A percentile compares a stretch with the other conserved stretches of the same genome.
Conservation (phyloP, 202 grass and related monocot genomes). For the Dendrocalamus latiflorus region DNA sequence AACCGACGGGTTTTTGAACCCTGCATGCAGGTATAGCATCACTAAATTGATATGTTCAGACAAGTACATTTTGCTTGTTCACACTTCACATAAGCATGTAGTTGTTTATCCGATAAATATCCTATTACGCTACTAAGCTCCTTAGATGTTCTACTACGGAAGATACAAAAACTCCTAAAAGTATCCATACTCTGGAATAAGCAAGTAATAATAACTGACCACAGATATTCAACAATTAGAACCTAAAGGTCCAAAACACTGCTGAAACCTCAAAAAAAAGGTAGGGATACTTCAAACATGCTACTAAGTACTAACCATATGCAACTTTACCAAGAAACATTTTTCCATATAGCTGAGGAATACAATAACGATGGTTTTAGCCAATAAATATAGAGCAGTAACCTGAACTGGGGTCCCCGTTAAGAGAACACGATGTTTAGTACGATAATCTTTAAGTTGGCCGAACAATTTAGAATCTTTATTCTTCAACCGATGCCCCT, state of each 20-base stretch:
- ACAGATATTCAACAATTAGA: not conserved
- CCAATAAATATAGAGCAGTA: conserved; percentile 28
- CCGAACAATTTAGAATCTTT: conserved; percentile 97
- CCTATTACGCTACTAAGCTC: not conserved
- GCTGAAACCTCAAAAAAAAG: conserved; percentile 5
- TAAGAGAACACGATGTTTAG: conserved; percentile 91
- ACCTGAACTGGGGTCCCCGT: conserved; percentile 98
- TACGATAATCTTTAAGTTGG: conserved; percentile 88
- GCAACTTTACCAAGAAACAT: not conserved
- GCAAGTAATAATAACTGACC: not conserved
- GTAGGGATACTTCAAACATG: not conserved
- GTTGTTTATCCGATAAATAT: conserved; percentile 7
- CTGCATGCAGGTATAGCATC: not conserved
- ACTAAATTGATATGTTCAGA: not conserved
- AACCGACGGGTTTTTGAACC: too few relatives aligned
- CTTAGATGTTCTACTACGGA: conserved; percentile 2
- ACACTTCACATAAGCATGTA: not conserved
- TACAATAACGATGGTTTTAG: not conserved
- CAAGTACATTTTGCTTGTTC: not conserved
- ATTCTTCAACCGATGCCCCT: conserved; percentile 96
- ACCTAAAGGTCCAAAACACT: not conserved
- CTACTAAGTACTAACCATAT: not conserved
- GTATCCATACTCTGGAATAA: conserved; percentile 1
- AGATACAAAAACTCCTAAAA: conserved; percentile 12
- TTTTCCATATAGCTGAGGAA: conserved; percentile 10